Evolutionary conservation across 140 eudicot genomes (phyloP).

Genomic region (Ambrosia hybrid): DNA sequence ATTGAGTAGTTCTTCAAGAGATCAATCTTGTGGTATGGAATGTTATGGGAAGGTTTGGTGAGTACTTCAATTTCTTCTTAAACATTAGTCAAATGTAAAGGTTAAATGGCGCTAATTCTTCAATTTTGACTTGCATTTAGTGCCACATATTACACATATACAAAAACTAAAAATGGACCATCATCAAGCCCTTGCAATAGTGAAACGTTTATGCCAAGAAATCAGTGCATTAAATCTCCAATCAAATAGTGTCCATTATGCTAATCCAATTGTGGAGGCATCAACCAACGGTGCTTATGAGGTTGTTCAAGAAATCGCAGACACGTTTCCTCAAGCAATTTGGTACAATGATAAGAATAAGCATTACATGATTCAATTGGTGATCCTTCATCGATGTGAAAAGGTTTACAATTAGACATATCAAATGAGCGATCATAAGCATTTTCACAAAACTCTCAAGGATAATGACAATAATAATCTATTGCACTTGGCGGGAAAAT

Average conservation of each 20-base stretch:
- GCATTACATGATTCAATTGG: slow-evolving; percentile 41
- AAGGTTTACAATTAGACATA: slow-evolving; percentile 42
- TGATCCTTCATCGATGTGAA: slow-evolving; percentile 46
- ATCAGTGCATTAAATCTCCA: slow-evolving; percentile 35
- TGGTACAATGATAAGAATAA: slow-evolving; percentile 30
- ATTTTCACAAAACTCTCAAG: slow-evolving; percentile 32
- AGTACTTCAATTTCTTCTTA: neutral
- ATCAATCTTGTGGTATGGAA: slow-evolving; percentile 20
- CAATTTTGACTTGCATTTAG: slow-evolving; percentile 23
- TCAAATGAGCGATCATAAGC: slow-evolving; percentile 46
- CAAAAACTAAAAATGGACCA: slow-evolving; percentile 35
- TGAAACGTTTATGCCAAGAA: slow-evolving; percentile 38
- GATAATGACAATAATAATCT: slow-evolving; percentile 35
- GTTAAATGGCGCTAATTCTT: slow-evolving; percentile 16
- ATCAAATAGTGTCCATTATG: slow-evolving; percentile 30
- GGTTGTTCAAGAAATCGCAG: slow-evolving; percentile 46
- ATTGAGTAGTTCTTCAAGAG: slow-evolving; percentile 28
- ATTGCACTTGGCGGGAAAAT: slow-evolving; percentile 47
- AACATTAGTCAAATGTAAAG: neutral
- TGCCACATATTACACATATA: slow-evolving; percentile 30
- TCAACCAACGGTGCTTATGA: slow-evolving; percentile 44
- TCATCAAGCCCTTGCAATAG: slow-evolving; percentile 41
- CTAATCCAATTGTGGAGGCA: slow-evolving; percentile 38
- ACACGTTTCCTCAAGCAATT: slow-evolving; percentile 44
- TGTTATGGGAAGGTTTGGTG: slow-evolving; percentile 18